A percentile compares a stretch with the other conserved stretches of the same genome.
Conservation (phyloP, 371 early-diverging fungal species). For the Mucor irregularis region DNA sequence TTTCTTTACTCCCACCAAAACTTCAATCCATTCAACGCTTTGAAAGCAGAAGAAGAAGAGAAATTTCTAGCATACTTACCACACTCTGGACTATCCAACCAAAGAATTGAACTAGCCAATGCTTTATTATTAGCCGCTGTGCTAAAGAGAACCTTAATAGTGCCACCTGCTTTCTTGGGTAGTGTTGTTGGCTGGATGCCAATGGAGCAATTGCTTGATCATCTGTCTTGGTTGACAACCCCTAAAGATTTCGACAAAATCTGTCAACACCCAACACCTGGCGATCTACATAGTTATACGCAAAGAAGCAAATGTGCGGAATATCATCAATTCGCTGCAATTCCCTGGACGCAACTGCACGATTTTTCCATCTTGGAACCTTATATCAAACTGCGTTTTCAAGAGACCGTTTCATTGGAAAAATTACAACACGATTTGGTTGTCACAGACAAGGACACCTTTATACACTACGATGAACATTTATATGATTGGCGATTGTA, state of each 20-base stretch:
- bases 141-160: slow-evolving; percentile 55
- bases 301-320: slow-evolving; percentile 26
- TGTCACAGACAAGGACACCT: slow-evolving; percentile 26
- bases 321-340: slow-evolving; percentile 36
- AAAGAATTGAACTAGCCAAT: slow-evolving; percentile 57
- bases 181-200: slow-evolving; percentile 46
- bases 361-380: slow-evolving; percentile 30
- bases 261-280: slow-evolving; percentile 19
- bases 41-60: slow-evolving; percentile 8
- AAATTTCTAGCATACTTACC: slow-evolving; percentile 56
- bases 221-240: slow-evolving; percentile 33
- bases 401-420: slow-evolving; percentile 17
- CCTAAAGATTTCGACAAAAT: slow-evolving; percentile 29
- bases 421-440: slow-evolving; percentile 26
- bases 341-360: slow-evolving; percentile 44
- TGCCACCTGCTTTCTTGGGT: slow-evolving; percentile 56
- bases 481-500: slow-evolving; percentile 55
- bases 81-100: slow-evolving; percentile 66
- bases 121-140: slow-evolving; percentile 51
- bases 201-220: slow-evolving; percentile 37
- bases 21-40: not conserved
- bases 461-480: slow-evolving; percentile 36
- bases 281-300: slow-evolving; percentile 4
- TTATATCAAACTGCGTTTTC: slow-evolving; percentile 29
- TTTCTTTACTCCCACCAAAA: not conserved